Base-by-base conservation (phyloP, 495 filamentous ascomycete species). In the Pseudevernia furfuracea region DNA sequence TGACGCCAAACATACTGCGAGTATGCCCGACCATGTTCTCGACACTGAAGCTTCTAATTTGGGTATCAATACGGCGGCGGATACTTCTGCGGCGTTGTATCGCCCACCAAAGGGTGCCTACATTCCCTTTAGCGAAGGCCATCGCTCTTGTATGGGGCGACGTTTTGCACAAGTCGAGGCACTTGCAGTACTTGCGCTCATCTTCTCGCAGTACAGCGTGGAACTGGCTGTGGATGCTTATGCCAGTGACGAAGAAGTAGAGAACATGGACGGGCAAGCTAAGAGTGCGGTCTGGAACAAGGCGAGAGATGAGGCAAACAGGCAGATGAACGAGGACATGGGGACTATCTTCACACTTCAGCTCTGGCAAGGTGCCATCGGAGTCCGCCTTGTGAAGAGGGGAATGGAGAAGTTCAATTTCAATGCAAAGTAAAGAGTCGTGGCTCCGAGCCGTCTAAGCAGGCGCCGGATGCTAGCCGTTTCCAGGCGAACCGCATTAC, bases 141-240 rank as follows among this genome's bases (percentile, higher is more conserved):
- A 78, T 62, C 80, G 89, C 17, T 81, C 84, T 14, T 91, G 88
- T 67, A 73, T 90, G 23, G 88, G 88, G 15, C 76, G 85, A 25
- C 79, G 86, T 28, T 87, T 91, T 61, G 86, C 87, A 7, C 84
- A 88, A 68, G 86, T 89, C 36, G 85, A 91, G 73, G 72, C 90
- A 61, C 74, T 84, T 23, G 84, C 84, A 0, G 84, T 80, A 28
- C 72, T 91, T 17, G 82, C 87, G 3, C 79, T 82, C 21, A 77
- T 90, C 32, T 87, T 90, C 66, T 79, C 81, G 61, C 73, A 79
- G 38, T 87, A 85, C 70, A 84, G 79, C 68, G 74, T 90, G 17
- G 87, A 91, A 75, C 76, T 91, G 52, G 86, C 79, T 3, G 84
- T 89, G 32, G 80, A 84, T 49, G 79, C 84, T 60, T 86, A 78